phyloP scores from a whole-genome alignment of 257 asterid genomes.

The Leptodermis oblonga region DNA sequence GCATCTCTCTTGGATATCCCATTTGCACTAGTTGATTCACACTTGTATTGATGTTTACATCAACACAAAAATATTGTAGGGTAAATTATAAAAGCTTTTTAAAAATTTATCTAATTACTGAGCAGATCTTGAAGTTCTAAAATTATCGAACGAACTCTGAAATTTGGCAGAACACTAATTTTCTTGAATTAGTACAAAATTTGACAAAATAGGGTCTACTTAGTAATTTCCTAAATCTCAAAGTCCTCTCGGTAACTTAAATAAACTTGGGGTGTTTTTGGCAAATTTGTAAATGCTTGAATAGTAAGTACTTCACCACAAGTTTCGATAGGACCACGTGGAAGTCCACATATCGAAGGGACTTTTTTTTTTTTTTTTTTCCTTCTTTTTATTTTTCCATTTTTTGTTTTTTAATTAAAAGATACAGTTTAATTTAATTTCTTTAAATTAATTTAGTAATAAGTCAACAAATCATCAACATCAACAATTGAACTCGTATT shows the following conservation, averaged over 20 bases:
- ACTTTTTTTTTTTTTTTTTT: not conserved
- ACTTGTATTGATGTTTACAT: constrained; percentile 12
- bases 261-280: no score
- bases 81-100: no score
- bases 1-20: not conserved
- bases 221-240: no score
- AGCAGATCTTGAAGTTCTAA: no score
- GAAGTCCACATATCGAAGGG: not conserved
- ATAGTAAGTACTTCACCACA: not conserved
- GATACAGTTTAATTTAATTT: not conserved
- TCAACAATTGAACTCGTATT: not conserved
- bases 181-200: no score
- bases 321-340: not conserved
- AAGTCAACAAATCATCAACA: not conserved
- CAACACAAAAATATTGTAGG: constrained; percentile 1
- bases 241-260: no score
- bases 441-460: not conserved
- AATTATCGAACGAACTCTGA: no score
- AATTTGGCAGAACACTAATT: no score
- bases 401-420: not conserved
- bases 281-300: not conserved
- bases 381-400: not conserved
- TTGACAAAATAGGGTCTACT: no score
- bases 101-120: no score
- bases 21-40: constrained; percentile 2